phyloP scores from a whole-genome alignment of 1,139 yeast genomes.

The Fermentozyma sake region DNA sequence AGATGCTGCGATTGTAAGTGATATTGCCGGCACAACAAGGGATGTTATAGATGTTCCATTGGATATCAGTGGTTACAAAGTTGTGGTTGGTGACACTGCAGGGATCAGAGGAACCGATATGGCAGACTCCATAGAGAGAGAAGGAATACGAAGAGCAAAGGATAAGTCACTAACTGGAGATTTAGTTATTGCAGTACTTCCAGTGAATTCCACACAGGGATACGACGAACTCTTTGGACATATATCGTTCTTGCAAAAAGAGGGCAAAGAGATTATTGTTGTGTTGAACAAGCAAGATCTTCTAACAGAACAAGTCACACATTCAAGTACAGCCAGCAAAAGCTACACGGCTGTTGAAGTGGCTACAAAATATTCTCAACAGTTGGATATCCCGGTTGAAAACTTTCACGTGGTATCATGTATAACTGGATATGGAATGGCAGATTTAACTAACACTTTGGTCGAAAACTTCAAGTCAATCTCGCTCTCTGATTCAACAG shows the following conservation, averaged over 20 bases:
- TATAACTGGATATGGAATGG: conserved; percentile 51
- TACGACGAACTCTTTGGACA: conserved; percentile 30
- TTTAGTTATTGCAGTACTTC: conserved; percentile 52
- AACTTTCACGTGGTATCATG: conserved; percentile 60
- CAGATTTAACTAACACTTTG: conserved; percentile 33
- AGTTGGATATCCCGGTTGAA: conserved; percentile 20
- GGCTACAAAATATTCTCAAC: conserved; percentile 12
- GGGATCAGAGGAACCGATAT: conserved; percentile 60
- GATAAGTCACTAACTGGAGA: conserved; percentile 56
- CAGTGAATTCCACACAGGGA: conserved; percentile 21
- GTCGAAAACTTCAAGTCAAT: conserved; percentile 45
- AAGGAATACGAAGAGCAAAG: conserved; percentile 81
- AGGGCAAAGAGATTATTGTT: conserved; percentile 31
- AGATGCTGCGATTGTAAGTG: conserved; percentile 89
- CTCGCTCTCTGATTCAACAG: conserved; percentile 44
- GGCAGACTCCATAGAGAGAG: conserved; percentile 63
- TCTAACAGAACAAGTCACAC: no score
- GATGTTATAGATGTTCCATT: conserved; percentile 80
- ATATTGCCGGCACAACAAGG: conserved; percentile 91
- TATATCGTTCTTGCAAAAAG: conserved; percentile 21
- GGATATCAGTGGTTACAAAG: conserved; percentile 80
- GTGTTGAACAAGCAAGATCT: conserved; percentile 65
- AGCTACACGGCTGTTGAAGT: neutral
- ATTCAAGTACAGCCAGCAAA: no score
- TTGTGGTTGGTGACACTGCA: conserved; percentile 87